Conservation (phyloP, 1,139 yeast genomes). For the Pichia sp. region DNA sequence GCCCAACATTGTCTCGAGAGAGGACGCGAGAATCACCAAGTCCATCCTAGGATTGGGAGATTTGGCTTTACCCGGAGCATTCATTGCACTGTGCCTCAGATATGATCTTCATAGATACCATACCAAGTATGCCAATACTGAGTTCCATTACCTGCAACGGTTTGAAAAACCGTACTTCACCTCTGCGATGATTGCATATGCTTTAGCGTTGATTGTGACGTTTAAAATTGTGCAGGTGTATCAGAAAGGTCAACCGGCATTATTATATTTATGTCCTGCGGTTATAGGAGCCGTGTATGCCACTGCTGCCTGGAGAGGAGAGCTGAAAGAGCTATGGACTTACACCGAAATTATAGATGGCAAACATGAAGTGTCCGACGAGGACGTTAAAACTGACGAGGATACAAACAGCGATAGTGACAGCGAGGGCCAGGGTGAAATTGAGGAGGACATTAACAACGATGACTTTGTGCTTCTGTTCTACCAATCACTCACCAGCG, state of each 20-base stretch:
- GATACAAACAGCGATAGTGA: too few species aligned
- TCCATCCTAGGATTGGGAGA: slow-evolving; percentile 53
- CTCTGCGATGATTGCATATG: slow-evolving; percentile 37
- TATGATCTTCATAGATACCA: slow-evolving; percentile 41
- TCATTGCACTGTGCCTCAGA: slow-evolving; percentile 42
- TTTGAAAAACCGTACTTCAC: slow-evolving; percentile 41
- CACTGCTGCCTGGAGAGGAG: slow-evolving; percentile 34
- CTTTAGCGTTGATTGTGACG: slow-evolving; percentile 38
- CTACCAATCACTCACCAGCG: too few species aligned
- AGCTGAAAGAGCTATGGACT: slow-evolving; percentile 34
- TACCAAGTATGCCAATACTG: slow-evolving; percentile 21
- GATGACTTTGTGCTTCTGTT: too few species aligned
- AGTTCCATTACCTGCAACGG: slow-evolving; percentile 35
- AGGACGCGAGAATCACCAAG: slow-evolving; percentile 16
- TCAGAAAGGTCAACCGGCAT: slow-evolving; percentile 58
- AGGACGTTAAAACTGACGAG: background rate
- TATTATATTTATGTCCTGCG: slow-evolving; percentile 54
- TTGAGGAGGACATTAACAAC: slow-evolving; percentile 10
- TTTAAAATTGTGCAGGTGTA: slow-evolving; percentile 33
- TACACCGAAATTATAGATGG: slow-evolving; percentile 28
- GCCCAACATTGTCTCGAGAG: slow-evolving; percentile 31
- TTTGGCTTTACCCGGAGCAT: slow-evolving; percentile 49
- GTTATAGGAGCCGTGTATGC: slow-evolving; percentile 31
- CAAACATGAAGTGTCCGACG: slow-evolving; percentile 14
- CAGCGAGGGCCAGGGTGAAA: background rate